Conservation (phyloP, 2,329 filamentous ascomycete species). For the Colletotrichum acutatum region DNA sequence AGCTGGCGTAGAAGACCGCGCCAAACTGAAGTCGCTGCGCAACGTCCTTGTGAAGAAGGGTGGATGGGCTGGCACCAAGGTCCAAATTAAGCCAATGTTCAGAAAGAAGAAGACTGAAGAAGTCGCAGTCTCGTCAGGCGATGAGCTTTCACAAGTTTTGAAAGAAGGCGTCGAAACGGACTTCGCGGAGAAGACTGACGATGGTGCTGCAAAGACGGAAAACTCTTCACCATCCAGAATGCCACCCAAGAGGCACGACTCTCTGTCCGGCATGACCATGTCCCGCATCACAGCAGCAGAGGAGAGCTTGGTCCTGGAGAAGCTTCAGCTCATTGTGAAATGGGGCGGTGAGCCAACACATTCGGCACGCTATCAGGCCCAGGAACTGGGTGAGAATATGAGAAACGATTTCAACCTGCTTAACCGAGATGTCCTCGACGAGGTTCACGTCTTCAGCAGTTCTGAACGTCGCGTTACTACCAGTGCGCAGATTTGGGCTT, state of each 20-base stretch:
- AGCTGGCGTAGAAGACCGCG: constrained; percentile 83
- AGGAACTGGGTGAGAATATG: constrained; percentile 96
- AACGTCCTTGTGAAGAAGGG: constrained; percentile 94
- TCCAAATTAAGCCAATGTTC: constrained; percentile 99
- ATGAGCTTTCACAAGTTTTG: constrained; percentile 47
- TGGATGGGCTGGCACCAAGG: constrained; percentile 93
- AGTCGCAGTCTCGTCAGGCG: constrained; percentile 40
- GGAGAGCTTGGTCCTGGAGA: constrained; percentile 92
- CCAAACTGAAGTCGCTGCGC: constrained; percentile 86
- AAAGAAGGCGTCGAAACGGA: constrained; percentile 44
- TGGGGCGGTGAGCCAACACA: constrained; percentile 99
- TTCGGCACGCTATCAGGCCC: constrained; percentile 93
- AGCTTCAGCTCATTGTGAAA: constrained; percentile 97
- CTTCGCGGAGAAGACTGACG: constrained; percentile 36
- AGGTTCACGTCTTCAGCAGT: constrained; percentile 95
- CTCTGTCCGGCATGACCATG: constrained; percentile 88
- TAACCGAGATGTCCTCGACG: constrained; percentile 90
- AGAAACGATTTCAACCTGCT: constrained; percentile 92
- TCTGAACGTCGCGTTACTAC: constrained; percentile 95
- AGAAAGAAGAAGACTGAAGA: constrained; percentile 83
- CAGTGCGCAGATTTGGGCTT: constrained; percentile 95
- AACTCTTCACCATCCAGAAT: constrained; percentile 43
- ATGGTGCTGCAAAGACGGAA: constrained; percentile 28
- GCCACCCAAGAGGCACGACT: constrained; percentile 77
- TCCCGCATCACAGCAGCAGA: constrained; percentile 94